Conservation (phyloP, 208 protist genomes). For the Crithidia sp. region DNA sequence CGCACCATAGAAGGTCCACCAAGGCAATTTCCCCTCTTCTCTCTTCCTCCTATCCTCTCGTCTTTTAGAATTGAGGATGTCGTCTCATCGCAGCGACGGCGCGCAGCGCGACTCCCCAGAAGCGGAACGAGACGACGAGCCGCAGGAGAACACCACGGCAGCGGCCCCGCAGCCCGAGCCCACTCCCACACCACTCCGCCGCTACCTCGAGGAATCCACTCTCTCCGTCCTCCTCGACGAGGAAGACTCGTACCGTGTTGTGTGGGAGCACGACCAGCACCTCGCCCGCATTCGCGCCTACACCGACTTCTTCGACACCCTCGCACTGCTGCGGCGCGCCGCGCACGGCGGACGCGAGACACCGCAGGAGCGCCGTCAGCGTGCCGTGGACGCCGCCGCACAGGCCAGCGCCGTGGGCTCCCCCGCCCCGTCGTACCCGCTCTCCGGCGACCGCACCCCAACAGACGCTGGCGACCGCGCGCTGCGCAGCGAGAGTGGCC, state of each 20-base stretch:
- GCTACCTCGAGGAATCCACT: not conserved
- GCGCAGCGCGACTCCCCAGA: no score
- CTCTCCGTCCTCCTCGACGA: slow-evolving; percentile 30
- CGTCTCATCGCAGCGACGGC: slow-evolving; percentile 1
- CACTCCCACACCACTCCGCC: not conserved
- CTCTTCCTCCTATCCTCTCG: no score
- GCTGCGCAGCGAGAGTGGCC: slow-evolving; percentile 10
- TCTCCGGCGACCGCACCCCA: not conserved
- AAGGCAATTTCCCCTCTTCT: no score
- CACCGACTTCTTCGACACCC: slow-evolving; percentile 29
- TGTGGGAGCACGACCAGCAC: slow-evolving; percentile 32
- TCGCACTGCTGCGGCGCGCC: slow-evolving; percentile 1
- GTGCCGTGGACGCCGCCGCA: not conserved
- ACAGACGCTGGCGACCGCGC: not conserved
- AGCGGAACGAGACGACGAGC: not conserved
- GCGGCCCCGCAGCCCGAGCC: not conserved
- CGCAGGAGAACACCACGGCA: not conserved
- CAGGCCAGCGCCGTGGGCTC: not conserved
- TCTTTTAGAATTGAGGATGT: not conserved
- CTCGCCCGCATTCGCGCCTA: slow-evolving; percentile 26
- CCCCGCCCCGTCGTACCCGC: slow-evolving; percentile 1
- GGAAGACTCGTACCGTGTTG: slow-evolving; percentile 34
- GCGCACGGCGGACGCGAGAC: not conserved
- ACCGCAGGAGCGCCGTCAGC: not conserved
- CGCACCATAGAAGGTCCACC: no score